A percentile compares a stretch with the other conserved stretches of the same genome.
These are phyloP conservation scores for Taphrina communis DNA, from an alignment of 1,139 yeast genomes.

Conservation along the genomic window DNA sequence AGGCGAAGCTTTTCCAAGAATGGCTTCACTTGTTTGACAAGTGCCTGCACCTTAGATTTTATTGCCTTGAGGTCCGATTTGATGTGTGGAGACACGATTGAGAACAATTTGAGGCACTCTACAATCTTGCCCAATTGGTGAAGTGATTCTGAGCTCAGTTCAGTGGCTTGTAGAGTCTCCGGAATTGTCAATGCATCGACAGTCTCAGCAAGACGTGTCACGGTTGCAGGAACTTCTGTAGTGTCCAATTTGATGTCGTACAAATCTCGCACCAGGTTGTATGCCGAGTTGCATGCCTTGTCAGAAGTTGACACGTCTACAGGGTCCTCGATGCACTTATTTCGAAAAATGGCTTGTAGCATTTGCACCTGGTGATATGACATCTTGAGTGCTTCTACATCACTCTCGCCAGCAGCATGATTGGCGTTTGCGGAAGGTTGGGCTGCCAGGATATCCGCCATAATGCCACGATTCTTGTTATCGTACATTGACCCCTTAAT, in stretches of 20 bases:
- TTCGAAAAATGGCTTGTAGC: conserved; percentile 6
- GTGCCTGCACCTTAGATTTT: neutral
- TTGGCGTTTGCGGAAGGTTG: neutral
- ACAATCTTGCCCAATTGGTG: neutral
- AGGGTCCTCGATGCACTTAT: neutral
- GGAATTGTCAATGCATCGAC: neutral
- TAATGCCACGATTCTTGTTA: conserved; percentile 7
- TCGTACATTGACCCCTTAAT: conserved; percentile 1
- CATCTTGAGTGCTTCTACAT: neutral
- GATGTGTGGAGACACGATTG: conserved; percentile 1
- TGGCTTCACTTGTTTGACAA: neutral
- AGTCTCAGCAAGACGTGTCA: neutral
- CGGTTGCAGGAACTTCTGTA: neutral
- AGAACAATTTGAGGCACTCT: conserved; percentile 2
- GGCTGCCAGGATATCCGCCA: neutral
- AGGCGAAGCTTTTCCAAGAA: conserved; percentile 4
- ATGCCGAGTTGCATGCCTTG: neutral
- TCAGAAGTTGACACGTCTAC: neutral
- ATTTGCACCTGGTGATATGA: neutral
- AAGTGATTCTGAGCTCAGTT: neutral
- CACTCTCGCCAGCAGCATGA: neutral
- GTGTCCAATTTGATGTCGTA: conserved; percentile 3
- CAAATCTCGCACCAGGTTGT: conserved; percentile 1
- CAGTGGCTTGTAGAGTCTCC: neutral
- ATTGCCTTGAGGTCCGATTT: neutral